Evolutionary conservation across 1,284 basidiomycete genomes (phyloP), one percentile per base, ranked within the genome.

Genomic region (Cryptococcus maquisensis): DNA sequence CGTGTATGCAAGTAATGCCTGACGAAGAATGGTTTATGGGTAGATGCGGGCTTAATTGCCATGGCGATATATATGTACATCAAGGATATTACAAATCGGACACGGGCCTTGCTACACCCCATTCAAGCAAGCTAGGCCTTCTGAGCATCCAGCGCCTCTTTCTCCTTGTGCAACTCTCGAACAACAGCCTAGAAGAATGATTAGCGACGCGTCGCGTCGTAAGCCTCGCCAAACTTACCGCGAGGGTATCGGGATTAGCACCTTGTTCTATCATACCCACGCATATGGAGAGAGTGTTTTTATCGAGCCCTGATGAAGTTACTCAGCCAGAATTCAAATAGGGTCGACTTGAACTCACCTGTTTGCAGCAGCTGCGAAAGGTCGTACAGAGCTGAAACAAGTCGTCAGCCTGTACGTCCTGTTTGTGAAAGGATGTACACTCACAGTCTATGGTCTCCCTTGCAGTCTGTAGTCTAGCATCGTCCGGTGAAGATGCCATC

Each of bases 241-340:
- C 73, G 1, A 75, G 60, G 3, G 71, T 69, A 55, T 75, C 73
- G 2, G 73, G 73, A 56, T 73, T 74, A 21, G 73, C 67, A 35
- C 73, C 73, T 9, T 63, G 63, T 58, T 75, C 73, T 20, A 75
- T 72, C 73, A 75, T 74, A 7, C 70, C 68, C 12, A 74, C 67
- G 55, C 73, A 75, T 40, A 73, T 67, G 4, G 65, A 68, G 12
- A 75, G 57, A 8, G 70, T 67, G 49, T 73, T 71, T 55, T 74
- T 75, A 37, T 75, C 72, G 16, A 75, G 64, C 1, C 73, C 73
- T 75, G 54, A 3, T 8, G 13, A 39, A 42, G 24, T 21, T 15
- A 32, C 28, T n/a, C n/a, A n/a, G n/a, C 32, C 23, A 18, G 42
- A 9, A 8, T n/a, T 24, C 15, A 38, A 41, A 26, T 15, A 13